phyloP scores from a whole-genome alignment of 306 rosid species.

The Mimosa pudica region DNA sequence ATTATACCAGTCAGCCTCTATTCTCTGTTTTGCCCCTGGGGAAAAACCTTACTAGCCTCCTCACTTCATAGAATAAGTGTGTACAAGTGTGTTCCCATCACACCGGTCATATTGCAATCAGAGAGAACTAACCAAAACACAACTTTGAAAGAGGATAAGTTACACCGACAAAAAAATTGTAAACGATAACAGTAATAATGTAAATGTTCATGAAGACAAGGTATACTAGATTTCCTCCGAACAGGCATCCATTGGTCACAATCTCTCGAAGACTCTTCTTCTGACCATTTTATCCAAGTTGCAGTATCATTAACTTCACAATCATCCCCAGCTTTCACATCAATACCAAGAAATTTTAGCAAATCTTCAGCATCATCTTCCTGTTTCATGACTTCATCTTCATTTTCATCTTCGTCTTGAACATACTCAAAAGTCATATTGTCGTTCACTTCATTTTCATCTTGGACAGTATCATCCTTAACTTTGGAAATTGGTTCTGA shows the following conservation, averaged over 20 bases:
- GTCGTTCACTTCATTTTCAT: conserved; percentile 43
- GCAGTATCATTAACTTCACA: conserved; percentile 67
- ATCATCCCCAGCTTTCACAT: conserved; percentile 60
- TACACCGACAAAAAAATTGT: background rate
- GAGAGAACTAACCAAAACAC: conserved; percentile 16
- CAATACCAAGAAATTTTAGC: conserved; percentile 85
- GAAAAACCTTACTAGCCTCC: background rate
- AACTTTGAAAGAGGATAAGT: conserved; percentile 17
- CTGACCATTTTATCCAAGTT: conserved; percentile 90
- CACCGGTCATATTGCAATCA: background rate
- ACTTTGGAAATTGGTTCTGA: conserved; percentile 66
- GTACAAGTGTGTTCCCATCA: background rate
- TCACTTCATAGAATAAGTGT: background rate
- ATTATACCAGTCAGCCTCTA: background rate
- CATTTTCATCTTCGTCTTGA: conserved; percentile 50
- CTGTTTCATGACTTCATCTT: conserved; percentile 48
- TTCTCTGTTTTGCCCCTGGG: background rate
- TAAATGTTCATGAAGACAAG: conserved; percentile 27
- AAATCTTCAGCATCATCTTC: conserved; percentile 83
- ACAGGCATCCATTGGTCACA: conserved; percentile 90
- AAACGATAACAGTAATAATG: background rate
- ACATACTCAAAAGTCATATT: conserved; percentile 51
- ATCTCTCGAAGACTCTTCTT: conserved; percentile 87
- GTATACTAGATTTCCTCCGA: conserved; percentile 57
- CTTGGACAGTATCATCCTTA: conserved; percentile 36